Conservation (phyloP, 371 early-diverging fungal species). For the Mucor sp. region DNA sequence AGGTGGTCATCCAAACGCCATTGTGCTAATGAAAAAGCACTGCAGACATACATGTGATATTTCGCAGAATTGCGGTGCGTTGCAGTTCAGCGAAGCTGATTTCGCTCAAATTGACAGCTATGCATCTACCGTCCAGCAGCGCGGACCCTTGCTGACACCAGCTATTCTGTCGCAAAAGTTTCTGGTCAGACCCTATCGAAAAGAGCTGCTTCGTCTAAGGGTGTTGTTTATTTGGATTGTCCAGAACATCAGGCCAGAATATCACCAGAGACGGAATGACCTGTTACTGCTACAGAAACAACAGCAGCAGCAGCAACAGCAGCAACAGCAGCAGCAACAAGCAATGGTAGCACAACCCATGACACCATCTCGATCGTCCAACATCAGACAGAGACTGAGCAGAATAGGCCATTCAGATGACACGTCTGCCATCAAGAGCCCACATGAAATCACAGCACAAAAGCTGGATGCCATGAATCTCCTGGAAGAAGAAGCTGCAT, state of each 20-base stretch:
- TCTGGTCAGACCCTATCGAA: constrained; percentile 54
- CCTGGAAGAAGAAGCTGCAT: constrained; percentile 17
- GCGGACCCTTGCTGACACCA: constrained; percentile 55
- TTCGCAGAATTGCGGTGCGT: neutral
- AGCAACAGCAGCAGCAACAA: neutral
- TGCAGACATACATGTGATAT: neutral
- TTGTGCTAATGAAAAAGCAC: neutral
- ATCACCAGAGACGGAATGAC: constrained; percentile 19
- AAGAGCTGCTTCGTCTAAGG: constrained; percentile 47
- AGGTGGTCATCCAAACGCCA: neutral
- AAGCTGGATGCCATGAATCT: constrained; percentile 17
- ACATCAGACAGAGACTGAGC: constrained; percentile 20
- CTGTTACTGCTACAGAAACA: constrained; percentile 16
- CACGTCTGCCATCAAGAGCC: neutral
- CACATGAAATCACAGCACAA: neutral
- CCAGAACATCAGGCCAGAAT: constrained; percentile 53
- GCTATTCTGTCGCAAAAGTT: constrained; percentile 55
- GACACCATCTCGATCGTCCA: constrained; percentile 8
- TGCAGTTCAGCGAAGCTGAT: constrained; percentile 29
- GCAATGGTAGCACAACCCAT: neutral
- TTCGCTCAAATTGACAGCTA: constrained; percentile 58
- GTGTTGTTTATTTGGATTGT: constrained; percentile 60
- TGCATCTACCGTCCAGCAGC: constrained; percentile 59
- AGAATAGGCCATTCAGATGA: constrained; percentile 8
- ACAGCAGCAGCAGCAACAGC: neutral